A percentile compares a stretch with the other conserved stretches of the same genome.
These are phyloP conservation scores for Eucalyptus regnans DNA, from an alignment of 345 rosid genomes.

Conservation along the genomic window DNA sequence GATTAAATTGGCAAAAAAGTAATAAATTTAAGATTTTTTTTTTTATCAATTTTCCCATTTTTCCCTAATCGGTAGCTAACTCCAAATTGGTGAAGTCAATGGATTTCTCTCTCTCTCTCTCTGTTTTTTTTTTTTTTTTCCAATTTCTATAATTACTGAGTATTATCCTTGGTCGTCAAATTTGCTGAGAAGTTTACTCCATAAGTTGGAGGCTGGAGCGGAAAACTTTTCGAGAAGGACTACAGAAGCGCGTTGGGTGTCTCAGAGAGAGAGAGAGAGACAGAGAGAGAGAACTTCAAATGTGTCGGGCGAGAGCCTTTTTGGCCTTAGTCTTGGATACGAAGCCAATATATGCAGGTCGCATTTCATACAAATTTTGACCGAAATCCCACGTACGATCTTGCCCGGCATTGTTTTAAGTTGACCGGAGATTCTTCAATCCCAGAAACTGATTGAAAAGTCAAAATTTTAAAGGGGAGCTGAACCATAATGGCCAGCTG, in stretches of 20 bases:
- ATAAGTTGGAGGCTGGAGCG: slow-evolving; percentile 5
- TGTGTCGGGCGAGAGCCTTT: too few relatives aligned
- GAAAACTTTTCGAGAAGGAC: not conserved
- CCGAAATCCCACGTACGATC: not conserved
- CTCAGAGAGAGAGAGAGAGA: not conserved
- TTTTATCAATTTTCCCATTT: not conserved
- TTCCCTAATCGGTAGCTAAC: not conserved
- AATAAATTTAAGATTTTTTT: too few relatives aligned
- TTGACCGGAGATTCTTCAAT: not conserved
- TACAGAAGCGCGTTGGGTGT: not conserved
- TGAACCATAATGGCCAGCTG: not conserved
- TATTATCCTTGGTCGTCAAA: not conserved
- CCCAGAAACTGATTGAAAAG: not conserved
- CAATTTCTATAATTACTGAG: too few relatives aligned
- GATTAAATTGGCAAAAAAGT: accelerated
- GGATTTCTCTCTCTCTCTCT: not conserved
- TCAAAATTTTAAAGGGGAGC: not conserved
- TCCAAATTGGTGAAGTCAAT: not conserved
- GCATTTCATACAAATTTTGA: not conserved
- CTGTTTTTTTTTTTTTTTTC: too few relatives aligned
- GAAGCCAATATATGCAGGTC: not conserved
- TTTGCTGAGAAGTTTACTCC: not conserved
- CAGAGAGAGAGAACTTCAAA: not conserved
- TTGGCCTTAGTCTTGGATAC: not conserved
- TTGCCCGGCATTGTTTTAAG: not conserved